These are phyloP conservation scores for Vigna nakashimae DNA, from an alignment of 306 rosid species.

Conservation along the genomic window DNA sequence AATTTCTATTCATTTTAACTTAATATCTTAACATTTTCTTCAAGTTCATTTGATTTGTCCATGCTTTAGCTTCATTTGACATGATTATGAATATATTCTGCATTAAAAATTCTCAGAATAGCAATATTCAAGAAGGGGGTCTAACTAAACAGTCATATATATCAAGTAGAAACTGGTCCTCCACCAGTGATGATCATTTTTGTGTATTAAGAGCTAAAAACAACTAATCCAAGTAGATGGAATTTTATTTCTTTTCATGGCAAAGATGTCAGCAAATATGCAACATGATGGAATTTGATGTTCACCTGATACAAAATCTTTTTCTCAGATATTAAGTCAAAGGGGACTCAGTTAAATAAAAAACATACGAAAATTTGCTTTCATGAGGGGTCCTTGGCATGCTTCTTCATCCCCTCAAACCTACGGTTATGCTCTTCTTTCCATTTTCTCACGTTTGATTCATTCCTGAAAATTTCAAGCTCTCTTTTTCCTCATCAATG, in stretches of 20 bases:
- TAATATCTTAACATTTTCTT: background rate
- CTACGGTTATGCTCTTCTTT: constrained; percentile 17
- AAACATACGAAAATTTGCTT: constrained; percentile 24
- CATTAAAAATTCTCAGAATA: background rate
- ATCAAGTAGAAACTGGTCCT: background rate
- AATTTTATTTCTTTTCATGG: constrained; percentile 42
- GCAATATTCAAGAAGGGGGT: background rate
- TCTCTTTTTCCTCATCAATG: constrained; percentile 59
- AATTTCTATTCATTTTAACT: constrained; percentile 7
- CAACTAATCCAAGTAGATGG: constrained; percentile 25
- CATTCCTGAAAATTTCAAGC: constrained; percentile 49
- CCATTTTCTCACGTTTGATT: constrained; percentile 23
- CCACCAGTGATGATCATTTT: background rate
- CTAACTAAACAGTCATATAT: background rate
- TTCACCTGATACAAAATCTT: constrained; percentile 37
- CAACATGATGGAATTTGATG: constrained; percentile 26
- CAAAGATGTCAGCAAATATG: background rate
- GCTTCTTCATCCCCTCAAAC: constrained; percentile 36
- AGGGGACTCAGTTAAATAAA: constrained; percentile 13
- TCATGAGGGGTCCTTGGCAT: constrained; percentile 29
- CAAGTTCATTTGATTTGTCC: background rate
- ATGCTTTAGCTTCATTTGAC: background rate
- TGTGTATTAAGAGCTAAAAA: background rate
- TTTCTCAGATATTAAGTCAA: constrained; percentile 11
- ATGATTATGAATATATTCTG: background rate